Conservation (phyloP, 2,329 filamentous ascomycete genomes). For the Falciphora oryzae region DNA sequence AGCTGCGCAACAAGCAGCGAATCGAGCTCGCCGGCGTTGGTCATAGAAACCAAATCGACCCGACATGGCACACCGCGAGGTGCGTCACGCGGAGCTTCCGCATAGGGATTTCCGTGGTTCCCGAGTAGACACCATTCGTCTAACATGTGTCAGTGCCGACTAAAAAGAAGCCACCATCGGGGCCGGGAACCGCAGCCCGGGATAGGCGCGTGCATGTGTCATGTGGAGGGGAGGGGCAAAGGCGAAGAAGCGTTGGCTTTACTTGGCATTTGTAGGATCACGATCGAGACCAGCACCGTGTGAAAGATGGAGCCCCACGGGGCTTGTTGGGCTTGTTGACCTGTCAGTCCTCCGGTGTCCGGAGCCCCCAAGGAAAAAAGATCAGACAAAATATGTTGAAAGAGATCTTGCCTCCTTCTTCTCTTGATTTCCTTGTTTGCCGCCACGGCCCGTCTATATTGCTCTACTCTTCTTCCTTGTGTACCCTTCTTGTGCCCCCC, state of each 20-base stretch:
- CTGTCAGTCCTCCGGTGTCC: neutral
- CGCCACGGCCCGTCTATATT: neutral
- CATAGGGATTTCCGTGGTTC: neutral
- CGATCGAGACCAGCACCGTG: neutral
- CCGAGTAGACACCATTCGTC: neutral
- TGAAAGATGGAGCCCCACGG: neutral
- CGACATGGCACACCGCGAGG: neutral
- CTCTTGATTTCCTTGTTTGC: neutral
- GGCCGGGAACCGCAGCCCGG: neutral
- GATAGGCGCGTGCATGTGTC: neutral
- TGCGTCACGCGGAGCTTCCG: neutral
- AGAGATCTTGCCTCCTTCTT: neutral
- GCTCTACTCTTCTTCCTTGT: neutral
- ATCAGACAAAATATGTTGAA: neutral
- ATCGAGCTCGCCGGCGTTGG: neutral
- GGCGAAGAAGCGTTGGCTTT: too few species aligned
- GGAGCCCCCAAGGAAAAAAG: neutral
- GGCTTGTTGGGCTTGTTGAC: too few species aligned
- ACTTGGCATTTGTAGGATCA: neutral
- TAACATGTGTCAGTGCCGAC: neutral
- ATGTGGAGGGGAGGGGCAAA: neutral
- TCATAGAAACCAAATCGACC: neutral
- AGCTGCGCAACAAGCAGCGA: neutral
- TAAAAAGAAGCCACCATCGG: neutral
- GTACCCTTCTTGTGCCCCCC: too few species aligned